Evolutionary conservation across 495 filamentous ascomycete species (phyloP).

Genomic region (Xylona heveae): DNA sequence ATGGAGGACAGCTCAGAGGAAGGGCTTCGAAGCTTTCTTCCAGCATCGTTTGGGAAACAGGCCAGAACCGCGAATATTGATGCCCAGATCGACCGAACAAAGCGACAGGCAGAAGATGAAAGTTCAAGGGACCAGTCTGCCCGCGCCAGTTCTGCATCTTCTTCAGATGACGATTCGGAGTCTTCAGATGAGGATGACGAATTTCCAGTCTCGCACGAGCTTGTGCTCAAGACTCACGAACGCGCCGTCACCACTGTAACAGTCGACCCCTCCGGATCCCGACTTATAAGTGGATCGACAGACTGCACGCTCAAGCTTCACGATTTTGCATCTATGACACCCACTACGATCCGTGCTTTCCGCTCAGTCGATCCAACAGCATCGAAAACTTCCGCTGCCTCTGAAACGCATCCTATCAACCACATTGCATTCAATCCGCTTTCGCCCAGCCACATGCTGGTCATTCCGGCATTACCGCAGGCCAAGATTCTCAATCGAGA

Average conservation of each 20-base stretch:
- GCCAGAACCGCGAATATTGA: conserved; percentile 48
- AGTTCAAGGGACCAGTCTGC: conserved; percentile 3
- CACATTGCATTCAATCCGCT: conserved; percentile 70
- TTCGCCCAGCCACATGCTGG: conserved; percentile 61
- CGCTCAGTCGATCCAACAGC: conserved; percentile 73
- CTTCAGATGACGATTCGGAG: conserved; percentile 33
- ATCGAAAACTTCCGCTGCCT: conserved; percentile 44
- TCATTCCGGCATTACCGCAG: conserved; percentile 69
- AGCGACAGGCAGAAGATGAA: conserved; percentile 20
- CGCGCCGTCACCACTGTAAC: conserved; percentile 66
- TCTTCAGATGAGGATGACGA: conserved; percentile 64
- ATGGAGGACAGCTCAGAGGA: no score
- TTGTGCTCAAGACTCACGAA: conserved; percentile 81
- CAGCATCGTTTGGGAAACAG: conserved; percentile 72
- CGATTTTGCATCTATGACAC: conserved; percentile 90
- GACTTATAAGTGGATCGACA: conserved; percentile 70
- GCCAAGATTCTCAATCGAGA: conserved; percentile 77
- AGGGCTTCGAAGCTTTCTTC: conserved; percentile 61
- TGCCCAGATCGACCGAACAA: conserved; percentile 58
- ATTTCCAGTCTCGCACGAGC: conserved; percentile 82
- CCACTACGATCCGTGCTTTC: conserved; percentile 82
- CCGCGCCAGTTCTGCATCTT: no score
- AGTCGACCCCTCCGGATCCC: conserved; percentile 64
- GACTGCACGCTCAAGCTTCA: conserved; percentile 85
- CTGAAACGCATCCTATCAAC: conserved; percentile 75